A percentile compares a stretch with the other conserved stretches of the same genome.
Evolutionary conservation across 2,329 filamentous ascomycete species (phyloP).

Genomic region (Myriosclerotinia curreyana): DNA sequence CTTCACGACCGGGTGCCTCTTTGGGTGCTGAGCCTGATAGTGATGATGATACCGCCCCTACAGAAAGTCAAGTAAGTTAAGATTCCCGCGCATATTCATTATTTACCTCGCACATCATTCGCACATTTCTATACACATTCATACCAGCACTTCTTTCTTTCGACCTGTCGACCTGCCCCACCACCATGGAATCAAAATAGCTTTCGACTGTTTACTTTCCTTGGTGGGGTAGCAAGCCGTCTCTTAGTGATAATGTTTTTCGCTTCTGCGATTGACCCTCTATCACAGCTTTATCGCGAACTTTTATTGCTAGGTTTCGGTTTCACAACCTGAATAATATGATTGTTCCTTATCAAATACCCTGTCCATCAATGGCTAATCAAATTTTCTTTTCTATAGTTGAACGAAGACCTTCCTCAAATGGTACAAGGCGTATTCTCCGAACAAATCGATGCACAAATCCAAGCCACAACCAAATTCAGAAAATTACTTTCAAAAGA

Average conservation of each 20-base stretch:
- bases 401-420: conserved; percentile 95
- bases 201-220: conserved; percentile 33
- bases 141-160: neutral
- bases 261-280: conserved; percentile 32
- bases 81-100: conserved; percentile 21
- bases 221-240: conserved; percentile 34
- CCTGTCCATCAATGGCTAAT: conserved; percentile 29
- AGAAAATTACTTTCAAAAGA: conserved; percentile 97
- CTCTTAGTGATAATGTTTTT: conserved; percentile 34
- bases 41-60: conserved; percentile 92
- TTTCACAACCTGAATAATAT: conserved; percentile 16
- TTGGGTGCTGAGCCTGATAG: conserved; percentile 90
- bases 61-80: conserved; percentile 87
- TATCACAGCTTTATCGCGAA: conserved; percentile 21
- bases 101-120: neutral
- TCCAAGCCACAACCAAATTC: conserved; percentile 97
- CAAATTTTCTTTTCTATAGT: conserved; percentile 49
- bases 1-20: conserved; percentile 70
- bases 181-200: conserved; percentile 4
- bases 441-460: conserved; percentile 96
- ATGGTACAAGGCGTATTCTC: conserved; percentile 99
- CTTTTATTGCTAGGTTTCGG: conserved; percentile 1
- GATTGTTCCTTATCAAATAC: conserved; percentile 19
- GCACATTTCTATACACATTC: neutral
- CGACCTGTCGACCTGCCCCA: conserved; percentile 8